Percentiles rank a stretch among this genome's conserved stretches.
Conservation (phyloP, 495 filamentous ascomycete genomes). For the Diplogelasinospora grovesii region DNA sequence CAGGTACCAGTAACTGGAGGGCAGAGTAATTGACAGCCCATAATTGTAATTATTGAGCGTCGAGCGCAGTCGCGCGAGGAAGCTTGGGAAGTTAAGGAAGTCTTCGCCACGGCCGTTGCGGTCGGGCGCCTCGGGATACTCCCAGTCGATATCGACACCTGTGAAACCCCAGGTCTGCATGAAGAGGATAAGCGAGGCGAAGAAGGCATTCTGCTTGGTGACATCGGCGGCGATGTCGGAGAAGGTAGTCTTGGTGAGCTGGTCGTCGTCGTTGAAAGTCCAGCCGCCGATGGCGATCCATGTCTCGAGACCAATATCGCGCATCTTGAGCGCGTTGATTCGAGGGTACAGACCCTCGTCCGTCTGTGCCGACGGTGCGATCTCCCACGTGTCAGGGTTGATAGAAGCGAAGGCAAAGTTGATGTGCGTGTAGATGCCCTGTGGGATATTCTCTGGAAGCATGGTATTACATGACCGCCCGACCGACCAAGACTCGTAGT, state of each 20-base stretch:
- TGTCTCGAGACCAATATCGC: conserved; percentile 22
- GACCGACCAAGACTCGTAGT: conserved; percentile 11
- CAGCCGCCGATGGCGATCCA: conserved; percentile 40
- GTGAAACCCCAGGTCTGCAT: conserved; percentile 13
- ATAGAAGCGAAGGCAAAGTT: conserved; percentile 23
- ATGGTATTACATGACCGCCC: conserved; percentile 1
- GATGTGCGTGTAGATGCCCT: conserved; percentile 16
- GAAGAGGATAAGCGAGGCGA: conserved; percentile 10
- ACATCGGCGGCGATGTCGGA: conserved; percentile 13
- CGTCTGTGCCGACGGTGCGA: conserved; percentile 7
- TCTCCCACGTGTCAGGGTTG: conserved; percentile 7
- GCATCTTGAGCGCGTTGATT: conserved; percentile 22
- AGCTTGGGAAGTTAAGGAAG: conserved; percentile 28
- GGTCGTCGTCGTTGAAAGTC: conserved; percentile 34
- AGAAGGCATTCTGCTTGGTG: conserved; percentile 14
- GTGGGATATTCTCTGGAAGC: conserved; percentile 6
- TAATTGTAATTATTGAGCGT: neutral
- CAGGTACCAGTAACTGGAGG: conserved; percentile 50
- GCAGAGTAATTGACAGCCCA: conserved; percentile 34
- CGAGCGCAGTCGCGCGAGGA: conserved; percentile 7
- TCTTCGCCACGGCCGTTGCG: conserved; percentile 30
- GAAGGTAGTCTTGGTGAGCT: conserved; percentile 14
- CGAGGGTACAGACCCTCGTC: conserved; percentile 1
- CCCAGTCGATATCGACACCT: conserved; percentile 52
- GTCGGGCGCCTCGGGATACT: conserved; percentile 40